Evolutionary conservation across 1,139 yeast genomes (phyloP).

Genomic region (Candida albicans): DNA sequence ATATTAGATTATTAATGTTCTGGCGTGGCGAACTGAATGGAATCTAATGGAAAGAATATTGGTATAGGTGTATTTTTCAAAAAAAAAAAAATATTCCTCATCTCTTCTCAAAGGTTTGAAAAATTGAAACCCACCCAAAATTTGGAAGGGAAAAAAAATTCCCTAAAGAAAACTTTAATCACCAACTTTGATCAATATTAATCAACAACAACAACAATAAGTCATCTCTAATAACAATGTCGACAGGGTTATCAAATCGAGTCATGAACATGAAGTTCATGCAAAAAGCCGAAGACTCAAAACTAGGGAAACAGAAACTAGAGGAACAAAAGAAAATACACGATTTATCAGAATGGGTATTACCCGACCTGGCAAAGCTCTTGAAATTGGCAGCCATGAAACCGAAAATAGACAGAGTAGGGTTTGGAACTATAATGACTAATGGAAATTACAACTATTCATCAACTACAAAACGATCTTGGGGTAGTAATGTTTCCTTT

Average conservation of each 20-base stretch:
- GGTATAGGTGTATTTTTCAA: neutral
- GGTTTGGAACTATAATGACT: constrained; percentile 45
- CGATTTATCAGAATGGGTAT: constrained; percentile 65
- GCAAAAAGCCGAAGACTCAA: constrained; percentile 31
- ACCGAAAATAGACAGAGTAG: constrained; percentile 22
- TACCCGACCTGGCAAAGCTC: constrained; percentile 34
- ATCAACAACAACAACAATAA: neutral
- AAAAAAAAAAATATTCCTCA: neutral
- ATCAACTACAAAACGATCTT: constrained; percentile 24
- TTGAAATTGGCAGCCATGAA: constrained; percentile 14
- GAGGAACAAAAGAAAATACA: constrained; percentile 39
- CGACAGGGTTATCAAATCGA: constrained; percentile 53
- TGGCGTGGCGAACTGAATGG: neutral
- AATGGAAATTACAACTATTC: constrained; percentile 13
- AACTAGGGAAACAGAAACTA: constrained; percentile 25
- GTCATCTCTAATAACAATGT: constrained; percentile 23
- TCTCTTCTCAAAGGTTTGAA: neutral
- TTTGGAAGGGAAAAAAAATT: neutral
- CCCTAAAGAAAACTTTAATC: constrained; percentile 1
- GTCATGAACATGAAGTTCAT: constrained; percentile 74
- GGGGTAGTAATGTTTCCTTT: constrained; percentile 18
- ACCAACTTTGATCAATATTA: neutral
- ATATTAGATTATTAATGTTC: constrained; percentile 17
- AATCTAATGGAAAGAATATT: neutral
- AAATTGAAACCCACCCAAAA: neutral